Base-by-base conservation (phyloP, 108 stramenopile species). In the Fragilaria crotonensis region DNA sequence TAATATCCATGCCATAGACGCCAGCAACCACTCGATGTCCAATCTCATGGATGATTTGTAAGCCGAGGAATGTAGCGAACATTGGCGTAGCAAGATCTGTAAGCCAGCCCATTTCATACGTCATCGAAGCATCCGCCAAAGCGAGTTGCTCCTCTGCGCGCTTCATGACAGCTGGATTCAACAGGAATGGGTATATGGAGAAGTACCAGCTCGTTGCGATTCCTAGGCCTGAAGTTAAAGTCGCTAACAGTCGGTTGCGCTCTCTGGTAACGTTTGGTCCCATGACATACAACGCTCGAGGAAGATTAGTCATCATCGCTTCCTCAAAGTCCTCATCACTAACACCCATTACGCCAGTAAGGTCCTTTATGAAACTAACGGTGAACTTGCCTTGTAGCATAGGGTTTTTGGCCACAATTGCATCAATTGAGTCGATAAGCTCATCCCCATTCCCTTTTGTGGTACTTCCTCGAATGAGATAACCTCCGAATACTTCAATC, bases 171-270 rank as follows among this genome's bases (percentile, higher is more conserved):
- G 63, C 72, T n/a, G 76, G 56, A 57, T 91, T 91, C 5, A 83
- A 55, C n/a, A 91, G 47, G 47, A 85, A 87, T 4, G 90, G 90
- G 56, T 84, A 87, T n/a, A 91, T 67, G 4, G 84, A 81, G 3
- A 80, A 63, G 58, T 87, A 91, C 86, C 86, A 87, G 0, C 74
- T 64, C 5, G 86, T 84, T 23, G 76, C 84, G 25, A 91, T 54
- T 28, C 81, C 86, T 2, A 86, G 33, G 41, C 70, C 70, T 9
- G 84, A 69, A 1, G 82, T 76, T 5, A 69, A 22, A 0, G 79
- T 70, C 7, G 78, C 61, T 14, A 67, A 54, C 17, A 84, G 45
- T 0, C 65, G 66, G 47, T 62, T 57, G 5, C 72, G 63, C 30
- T 87, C 84, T 17, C 80, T 73, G 0, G 78, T 59, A 25, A 87